Conservation (phyloP, 345 rosid species). For the Jatropha curcas region DNA sequence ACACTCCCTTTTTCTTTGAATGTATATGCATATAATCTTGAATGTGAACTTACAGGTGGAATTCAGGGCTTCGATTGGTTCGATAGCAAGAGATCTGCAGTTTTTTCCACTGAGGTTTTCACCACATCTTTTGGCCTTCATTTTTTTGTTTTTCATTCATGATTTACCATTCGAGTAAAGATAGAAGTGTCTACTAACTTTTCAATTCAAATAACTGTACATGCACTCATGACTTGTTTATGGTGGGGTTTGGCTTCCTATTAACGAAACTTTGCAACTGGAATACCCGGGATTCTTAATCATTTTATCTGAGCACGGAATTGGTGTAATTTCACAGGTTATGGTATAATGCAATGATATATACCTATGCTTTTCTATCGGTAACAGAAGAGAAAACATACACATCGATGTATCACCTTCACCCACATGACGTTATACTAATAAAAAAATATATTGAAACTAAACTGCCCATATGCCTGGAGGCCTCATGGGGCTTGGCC, state of each 20-base stretch:
- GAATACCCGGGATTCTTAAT: not conserved
- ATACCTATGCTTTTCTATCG: not conserved
- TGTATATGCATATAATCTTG: slow-evolving; percentile 9
- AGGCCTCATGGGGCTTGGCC: not conserved
- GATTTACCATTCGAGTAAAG: not conserved
- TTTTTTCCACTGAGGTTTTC: slow-evolving; percentile 83
- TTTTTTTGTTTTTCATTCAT: slow-evolving; percentile 1
- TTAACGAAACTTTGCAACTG: not conserved
- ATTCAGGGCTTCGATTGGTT: slow-evolving; percentile 63
- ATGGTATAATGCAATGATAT: not conserved
- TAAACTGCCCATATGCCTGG: not conserved
- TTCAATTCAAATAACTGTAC: not conserved
- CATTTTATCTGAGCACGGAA: not conserved
- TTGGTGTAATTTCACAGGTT: not conserved
- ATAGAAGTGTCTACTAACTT: not conserved
- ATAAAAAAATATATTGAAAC: not conserved
- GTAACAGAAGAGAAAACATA: not conserved
- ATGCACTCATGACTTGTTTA: too few relatives aligned
- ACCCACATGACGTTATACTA: too few relatives aligned
- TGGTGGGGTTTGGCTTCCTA: not conserved
- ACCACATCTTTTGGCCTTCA: slow-evolving; percentile 19
- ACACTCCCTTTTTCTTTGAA: not conserved
- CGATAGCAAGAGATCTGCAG: slow-evolving; percentile 65
- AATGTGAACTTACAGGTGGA: slow-evolving; percentile 66
- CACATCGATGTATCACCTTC: not conserved